Evolutionary conservation across 108 stramenopile species (phyloP).

Genomic region (Poteriospumella lacustris): DNA sequence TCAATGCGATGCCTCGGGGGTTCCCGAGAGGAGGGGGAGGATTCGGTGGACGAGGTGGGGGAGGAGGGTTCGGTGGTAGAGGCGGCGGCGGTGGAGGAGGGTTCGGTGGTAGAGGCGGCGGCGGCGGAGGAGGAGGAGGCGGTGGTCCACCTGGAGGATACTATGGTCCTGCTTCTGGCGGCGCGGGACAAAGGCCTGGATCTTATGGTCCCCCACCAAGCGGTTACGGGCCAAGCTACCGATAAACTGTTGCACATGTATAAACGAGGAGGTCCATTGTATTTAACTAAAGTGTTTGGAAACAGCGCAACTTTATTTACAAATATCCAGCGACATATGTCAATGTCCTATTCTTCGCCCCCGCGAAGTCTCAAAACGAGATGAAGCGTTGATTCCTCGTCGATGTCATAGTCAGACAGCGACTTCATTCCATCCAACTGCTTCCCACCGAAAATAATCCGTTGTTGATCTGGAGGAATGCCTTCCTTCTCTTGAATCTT

Average conservation of each 20-base stretch:
- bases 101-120: neutral
- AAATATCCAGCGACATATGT: too few relatives aligned
- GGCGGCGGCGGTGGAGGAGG: neutral
- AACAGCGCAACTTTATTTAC: too few relatives aligned
- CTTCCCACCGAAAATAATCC: slow-evolving; percentile 93
- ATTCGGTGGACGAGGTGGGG: neutral
- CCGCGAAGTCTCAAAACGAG: slow-evolving; percentile 72
- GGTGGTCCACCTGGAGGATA: slow-evolving; percentile 3
- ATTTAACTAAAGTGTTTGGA: too few relatives aligned
- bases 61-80: neutral
- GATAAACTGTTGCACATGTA: too few relatives aligned
- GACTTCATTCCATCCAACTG: slow-evolving; percentile 90
- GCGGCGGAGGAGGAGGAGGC: neutral
- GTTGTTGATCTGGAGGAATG: slow-evolving; percentile 87
- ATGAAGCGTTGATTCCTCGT: slow-evolving; percentile 87
- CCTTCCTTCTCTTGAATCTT: slow-evolving; percentile 95
- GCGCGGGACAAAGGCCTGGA: too few relatives aligned
- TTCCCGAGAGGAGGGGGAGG: too few relatives aligned
- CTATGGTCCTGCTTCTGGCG: too few relatives aligned
- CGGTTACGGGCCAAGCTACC: too few relatives aligned
- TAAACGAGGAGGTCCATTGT: too few relatives aligned
- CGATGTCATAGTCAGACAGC: slow-evolving; percentile 85
- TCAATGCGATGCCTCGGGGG: too few relatives aligned
- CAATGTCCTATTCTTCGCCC: too few relatives aligned
- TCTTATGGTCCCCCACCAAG: too few relatives aligned